A percentile compares a stretch with the other conserved stretches of the same genome.
phyloP scores from a whole-genome alignment of 306 rosid species.

The Boehmeria nivea region DNA sequence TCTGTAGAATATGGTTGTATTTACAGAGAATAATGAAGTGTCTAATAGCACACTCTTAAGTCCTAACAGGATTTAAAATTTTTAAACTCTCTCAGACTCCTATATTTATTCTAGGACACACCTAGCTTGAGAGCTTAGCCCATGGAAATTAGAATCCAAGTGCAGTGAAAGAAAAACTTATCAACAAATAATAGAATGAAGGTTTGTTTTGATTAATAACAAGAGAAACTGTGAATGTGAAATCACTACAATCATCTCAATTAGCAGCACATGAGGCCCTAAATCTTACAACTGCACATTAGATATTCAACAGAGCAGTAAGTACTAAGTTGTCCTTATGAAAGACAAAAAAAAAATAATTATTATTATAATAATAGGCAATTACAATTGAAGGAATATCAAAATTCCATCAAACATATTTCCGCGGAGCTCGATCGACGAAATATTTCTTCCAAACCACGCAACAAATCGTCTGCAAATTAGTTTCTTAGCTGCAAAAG shows the following conservation, averaged over 20 bases:
- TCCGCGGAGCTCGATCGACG: constrained; percentile 17
- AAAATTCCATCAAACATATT: constrained; percentile 20
- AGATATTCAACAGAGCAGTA: constrained; percentile 21
- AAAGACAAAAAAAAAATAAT: too few species aligned
- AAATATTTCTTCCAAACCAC: constrained; percentile 21
- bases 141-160: too few species aligned
- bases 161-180: too few species aligned
- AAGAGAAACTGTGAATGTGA: not conserved
- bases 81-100: too few species aligned
- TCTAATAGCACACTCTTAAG: too few species aligned
- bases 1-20: too few species aligned
- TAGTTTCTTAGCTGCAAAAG: constrained; percentile 41
- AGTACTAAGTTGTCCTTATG: constrained; percentile 31
- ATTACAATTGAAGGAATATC: constrained; percentile 39
- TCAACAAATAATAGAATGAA: not conserved
- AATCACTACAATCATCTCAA: constrained; percentile 15
- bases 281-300: constrained; percentile 28
- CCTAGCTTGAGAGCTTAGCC: too few species aligned
- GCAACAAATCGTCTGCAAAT: constrained; percentile 17
- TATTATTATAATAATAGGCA: constrained; percentile 25
- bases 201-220: not conserved
- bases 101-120: too few species aligned
- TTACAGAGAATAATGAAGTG: too few species aligned
- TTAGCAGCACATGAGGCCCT: constrained; percentile 13
- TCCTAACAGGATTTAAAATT: too few species aligned